Evolutionary conservation across 345 rosid genomes (phyloP).

Genomic region (Cardamine occulta): DNA sequence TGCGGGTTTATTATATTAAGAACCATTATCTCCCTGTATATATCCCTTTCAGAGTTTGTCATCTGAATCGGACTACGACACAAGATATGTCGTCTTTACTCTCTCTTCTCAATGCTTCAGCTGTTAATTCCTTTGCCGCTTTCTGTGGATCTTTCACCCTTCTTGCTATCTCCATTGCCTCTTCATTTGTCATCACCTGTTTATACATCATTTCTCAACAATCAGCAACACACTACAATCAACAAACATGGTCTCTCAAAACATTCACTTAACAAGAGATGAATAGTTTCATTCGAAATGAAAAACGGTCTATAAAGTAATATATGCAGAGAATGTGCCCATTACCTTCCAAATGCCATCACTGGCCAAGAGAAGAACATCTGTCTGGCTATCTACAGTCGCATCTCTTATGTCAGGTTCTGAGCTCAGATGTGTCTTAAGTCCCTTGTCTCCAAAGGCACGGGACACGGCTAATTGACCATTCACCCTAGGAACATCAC

Average conservation of each 20-base stretch:
- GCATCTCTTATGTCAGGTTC: constrained; percentile 67
- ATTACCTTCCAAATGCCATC: constrained; percentile 92
- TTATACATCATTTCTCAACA: constrained; percentile 13
- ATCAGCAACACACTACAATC: neutral
- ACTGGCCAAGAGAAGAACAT: constrained; percentile 66
- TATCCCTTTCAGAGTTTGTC: constrained; percentile 38
- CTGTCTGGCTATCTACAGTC: constrained; percentile 49
- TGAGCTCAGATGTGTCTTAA: constrained; percentile 78
- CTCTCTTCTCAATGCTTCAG: constrained; percentile 70
- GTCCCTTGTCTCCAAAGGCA: constrained; percentile 84
- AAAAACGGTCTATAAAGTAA: neutral
- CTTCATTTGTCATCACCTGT: constrained; percentile 82
- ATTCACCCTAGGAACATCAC: constrained; percentile 85
- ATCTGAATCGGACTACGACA: constrained; percentile 69
- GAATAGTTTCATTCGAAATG: neutral
- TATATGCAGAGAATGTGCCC: neutral
- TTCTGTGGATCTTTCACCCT: constrained; percentile 70
- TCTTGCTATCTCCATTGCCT: constrained; percentile 74
- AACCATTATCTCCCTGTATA: constrained; percentile 35
- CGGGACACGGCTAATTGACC: constrained; percentile 90
- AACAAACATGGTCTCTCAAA: neutral
- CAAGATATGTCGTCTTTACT: constrained; percentile 88
- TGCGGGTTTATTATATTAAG: constrained; percentile 30
- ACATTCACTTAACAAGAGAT: neutral
- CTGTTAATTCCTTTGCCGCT: constrained; percentile 75